Evolutionary conservation across 352 stramenopile genomes (phyloP).

Genomic region (Globisporangium barbulae): DNA sequence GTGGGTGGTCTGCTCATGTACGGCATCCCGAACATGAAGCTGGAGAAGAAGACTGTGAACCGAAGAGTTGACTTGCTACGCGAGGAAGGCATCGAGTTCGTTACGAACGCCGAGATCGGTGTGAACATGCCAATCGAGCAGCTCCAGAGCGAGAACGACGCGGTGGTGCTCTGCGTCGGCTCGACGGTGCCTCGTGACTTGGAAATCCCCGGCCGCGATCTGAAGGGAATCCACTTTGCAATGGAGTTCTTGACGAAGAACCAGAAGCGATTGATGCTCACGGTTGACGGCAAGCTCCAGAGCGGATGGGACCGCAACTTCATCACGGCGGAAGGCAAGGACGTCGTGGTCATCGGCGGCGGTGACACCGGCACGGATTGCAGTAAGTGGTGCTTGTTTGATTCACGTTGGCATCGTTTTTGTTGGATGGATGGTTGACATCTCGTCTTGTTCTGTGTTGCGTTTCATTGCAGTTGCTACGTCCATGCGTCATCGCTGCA

Average conservation of each 20-base stretch:
- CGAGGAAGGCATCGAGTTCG: slow-evolving; percentile 97
- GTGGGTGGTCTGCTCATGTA: slow-evolving; percentile 97
- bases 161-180: slow-evolving; percentile 93
- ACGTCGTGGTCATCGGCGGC: slow-evolving; percentile 98
- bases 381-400: slow-evolving; percentile 34
- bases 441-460: not conserved
- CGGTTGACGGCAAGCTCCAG: slow-evolving; percentile 93
- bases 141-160: slow-evolving; percentile 82
- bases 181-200: slow-evolving; percentile 95
- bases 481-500: slow-evolving; percentile 96
- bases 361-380: slow-evolving; percentile 97
- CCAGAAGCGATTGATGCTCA: slow-evolving; percentile 96
- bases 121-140: slow-evolving; percentile 77
- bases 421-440: not conserved
- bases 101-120: slow-evolving; percentile 94
- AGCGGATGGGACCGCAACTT: slow-evolving; percentile 94
- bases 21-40: slow-evolving; percentile 99
- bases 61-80: slow-evolving; percentile 92
- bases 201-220: slow-evolving; percentile 79
- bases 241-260: slow-evolving; percentile 98
- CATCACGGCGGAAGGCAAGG: slow-evolving; percentile 96
- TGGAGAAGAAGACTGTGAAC: slow-evolving; percentile 97
- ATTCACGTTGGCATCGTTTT: not conserved
- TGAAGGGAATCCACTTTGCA: slow-evolving; percentile 96
- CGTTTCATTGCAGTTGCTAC: slow-evolving; percentile 76